Evolutionary conservation across 305 asterid species (phyloP).

Genomic region (Coffea humblotiana): DNA sequence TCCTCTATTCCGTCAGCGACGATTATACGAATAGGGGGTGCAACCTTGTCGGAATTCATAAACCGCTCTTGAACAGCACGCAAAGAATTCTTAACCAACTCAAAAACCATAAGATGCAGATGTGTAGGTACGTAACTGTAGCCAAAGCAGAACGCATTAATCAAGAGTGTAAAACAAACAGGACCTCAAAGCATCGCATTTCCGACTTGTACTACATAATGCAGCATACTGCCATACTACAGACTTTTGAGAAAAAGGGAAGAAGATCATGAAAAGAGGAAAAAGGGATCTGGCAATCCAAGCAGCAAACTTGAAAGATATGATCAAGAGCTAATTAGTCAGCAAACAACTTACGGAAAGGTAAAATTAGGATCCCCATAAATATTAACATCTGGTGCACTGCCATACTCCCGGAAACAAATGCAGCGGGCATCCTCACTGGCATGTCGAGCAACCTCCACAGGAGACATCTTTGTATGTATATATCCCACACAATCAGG

Average conservation of each 20-base stretch:
- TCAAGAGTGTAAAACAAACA: background rate
- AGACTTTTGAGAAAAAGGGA: background rate
- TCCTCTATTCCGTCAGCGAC: constrained; percentile 99
- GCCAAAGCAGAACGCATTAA: constrained; percentile 1
- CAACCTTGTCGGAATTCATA: constrained; percentile 79
- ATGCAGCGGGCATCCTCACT: constrained; percentile 89
- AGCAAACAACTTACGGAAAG: constrained; percentile 63
- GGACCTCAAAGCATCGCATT: background rate
- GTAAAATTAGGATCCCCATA: constrained; percentile 89
- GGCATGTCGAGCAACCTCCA: constrained; percentile 80
- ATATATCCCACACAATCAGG: constrained; percentile 90
- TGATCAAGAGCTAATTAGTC: background rate
- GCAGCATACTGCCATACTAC: background rate
- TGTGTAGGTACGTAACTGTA: constrained; percentile 87
- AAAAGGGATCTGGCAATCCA: background rate
- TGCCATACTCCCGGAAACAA: constrained; percentile 84
- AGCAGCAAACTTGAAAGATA: background rate
- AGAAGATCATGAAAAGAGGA: background rate
- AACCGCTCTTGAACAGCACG: constrained; percentile 94
- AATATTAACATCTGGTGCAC: constrained; percentile 78
- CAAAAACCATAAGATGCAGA: constrained; percentile 95
- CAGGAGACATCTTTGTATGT: constrained; percentile 93
- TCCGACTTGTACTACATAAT: background rate
- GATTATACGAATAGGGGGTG: constrained; percentile 85
- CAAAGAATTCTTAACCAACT: constrained; percentile 89